phyloP scores from a whole-genome alignment of 1,139 yeast species.

The Meyerozyma elateridarum region DNA sequence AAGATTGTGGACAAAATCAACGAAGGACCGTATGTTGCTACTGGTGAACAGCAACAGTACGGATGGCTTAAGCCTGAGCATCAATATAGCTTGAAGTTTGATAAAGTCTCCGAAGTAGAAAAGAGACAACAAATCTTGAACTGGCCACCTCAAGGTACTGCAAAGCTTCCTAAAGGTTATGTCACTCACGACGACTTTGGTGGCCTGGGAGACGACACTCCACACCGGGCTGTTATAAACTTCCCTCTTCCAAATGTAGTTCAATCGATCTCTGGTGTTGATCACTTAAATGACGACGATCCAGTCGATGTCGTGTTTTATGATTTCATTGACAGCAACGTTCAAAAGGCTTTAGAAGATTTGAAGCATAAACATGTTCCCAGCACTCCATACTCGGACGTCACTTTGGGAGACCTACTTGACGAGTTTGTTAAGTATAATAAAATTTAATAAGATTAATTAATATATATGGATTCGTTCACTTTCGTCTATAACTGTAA shows the following conservation, averaged over 20 bases:
- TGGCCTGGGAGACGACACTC: slow-evolving; percentile 81
- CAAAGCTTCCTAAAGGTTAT: slow-evolving; percentile 53
- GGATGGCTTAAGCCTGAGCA: slow-evolving; percentile 13
- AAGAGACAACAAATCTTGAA: not conserved
- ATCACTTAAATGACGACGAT: slow-evolving; percentile 15
- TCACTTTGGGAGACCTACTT: slow-evolving; percentile 32
- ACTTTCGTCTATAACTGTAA: slow-evolving; percentile 26
- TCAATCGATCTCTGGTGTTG: slow-evolving; percentile 31
- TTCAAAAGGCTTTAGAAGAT: slow-evolving; percentile 51
- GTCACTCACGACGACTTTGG: slow-evolving; percentile 84
- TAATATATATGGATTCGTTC: too few relatives aligned
- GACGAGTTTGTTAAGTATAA: slow-evolving; percentile 21
- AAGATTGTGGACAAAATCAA: slow-evolving; percentile 48
- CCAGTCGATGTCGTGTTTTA: slow-evolving; percentile 70
- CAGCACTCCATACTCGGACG: slow-evolving; percentile 24
- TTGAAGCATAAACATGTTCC: slow-evolving; percentile 21
- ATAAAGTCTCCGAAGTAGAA: not conserved
- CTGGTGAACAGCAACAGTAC: slow-evolving; percentile 8
- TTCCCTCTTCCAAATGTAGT: slow-evolving; percentile 76
- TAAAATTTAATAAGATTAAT: slow-evolving; percentile 2
- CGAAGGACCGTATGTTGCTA: slow-evolving; percentile 40
- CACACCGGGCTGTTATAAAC: slow-evolving; percentile 57
- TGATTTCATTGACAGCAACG: slow-evolving; percentile 64
- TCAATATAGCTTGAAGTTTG: slow-evolving; percentile 6
- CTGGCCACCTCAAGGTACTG: slow-evolving; percentile 7